These are phyloP conservation scores for Mitragyna speciosa DNA, from an alignment of 257 asterid species.

Conservation along the genomic window DNA sequence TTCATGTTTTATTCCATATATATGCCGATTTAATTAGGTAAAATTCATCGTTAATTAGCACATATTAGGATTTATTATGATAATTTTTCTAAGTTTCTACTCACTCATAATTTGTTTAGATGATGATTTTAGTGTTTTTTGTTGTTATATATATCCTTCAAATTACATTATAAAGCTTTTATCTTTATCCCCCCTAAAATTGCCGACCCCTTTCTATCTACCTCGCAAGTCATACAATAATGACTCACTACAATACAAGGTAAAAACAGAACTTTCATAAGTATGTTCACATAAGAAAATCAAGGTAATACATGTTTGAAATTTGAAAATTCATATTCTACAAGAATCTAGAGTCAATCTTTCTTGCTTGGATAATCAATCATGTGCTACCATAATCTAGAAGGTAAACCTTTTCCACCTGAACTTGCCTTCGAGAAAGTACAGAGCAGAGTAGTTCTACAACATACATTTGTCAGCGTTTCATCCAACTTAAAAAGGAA, in stretches of 20 bases:
- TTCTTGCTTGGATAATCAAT: not conserved
- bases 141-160: too few species aligned
- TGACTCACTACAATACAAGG: not conserved
- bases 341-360: not conserved
- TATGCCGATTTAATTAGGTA: not conserved
- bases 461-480: not conserved
- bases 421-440: not conserved
- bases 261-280: not conserved
- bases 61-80: not conserved
- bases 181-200: too few species aligned
- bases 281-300: not conserved
- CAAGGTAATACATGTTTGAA: not conserved
- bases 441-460: not conserved
- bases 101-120: too few species aligned
- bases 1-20: not conserved
- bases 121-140: too few species aligned
- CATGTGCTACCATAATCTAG: not conserved
- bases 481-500: not conserved
- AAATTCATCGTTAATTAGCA: not conserved
- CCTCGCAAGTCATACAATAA: not conserved
- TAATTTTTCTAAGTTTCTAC: too few species aligned
- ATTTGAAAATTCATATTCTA: not conserved
- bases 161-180: too few species aligned
- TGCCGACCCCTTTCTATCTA: too few species aligned
- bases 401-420: not conserved